phyloP scores from a whole-genome alignment of 2,329 filamentous ascomycete species.

The Trichoderma atrobrunneum region DNA sequence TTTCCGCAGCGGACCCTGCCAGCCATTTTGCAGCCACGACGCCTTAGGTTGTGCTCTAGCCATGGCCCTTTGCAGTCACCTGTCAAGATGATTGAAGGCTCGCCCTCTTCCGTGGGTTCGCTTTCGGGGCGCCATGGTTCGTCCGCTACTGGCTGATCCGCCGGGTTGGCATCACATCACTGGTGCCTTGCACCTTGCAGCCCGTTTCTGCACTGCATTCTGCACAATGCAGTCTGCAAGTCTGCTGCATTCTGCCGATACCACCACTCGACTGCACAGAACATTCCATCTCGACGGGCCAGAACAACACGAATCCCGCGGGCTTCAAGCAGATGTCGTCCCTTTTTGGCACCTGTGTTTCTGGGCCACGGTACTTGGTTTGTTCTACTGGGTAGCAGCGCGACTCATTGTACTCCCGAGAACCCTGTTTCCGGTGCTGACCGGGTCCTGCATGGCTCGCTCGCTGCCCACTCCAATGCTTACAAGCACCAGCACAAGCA shows the following conservation, averaged over 20 bases:
- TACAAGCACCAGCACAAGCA: neutral
- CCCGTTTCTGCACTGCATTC: neutral
- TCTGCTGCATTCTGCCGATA: neutral
- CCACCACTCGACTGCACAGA: neutral
- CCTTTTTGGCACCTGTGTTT: neutral
- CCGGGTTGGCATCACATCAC: neutral
- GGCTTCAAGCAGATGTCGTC: neutral
- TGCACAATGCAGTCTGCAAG: neutral
- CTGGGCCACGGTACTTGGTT: neutral
- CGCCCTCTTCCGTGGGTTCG: neutral
- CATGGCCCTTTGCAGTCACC: neutral
- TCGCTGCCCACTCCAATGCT: neutral
- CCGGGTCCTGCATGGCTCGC: constrained; percentile 4
- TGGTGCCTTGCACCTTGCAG: constrained; percentile 11
- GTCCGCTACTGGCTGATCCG: constrained; percentile 9
- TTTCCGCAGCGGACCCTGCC: constrained; percentile 8
- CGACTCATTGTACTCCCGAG: constrained; percentile 1
- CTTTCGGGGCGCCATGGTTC: constrained; percentile 1
- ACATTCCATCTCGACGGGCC: neutral
- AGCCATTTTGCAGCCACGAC: neutral
- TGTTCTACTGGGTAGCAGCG: neutral
- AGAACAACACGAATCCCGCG: neutral
- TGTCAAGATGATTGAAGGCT: neutral
- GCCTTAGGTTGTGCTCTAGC: neutral
- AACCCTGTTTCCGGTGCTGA: constrained; percentile 12